Evolutionary conservation across 352 stramenopile genomes (phyloP), one percentile per base, ranked within the genome.

Genomic region (Phytophthora vignae): DNA sequence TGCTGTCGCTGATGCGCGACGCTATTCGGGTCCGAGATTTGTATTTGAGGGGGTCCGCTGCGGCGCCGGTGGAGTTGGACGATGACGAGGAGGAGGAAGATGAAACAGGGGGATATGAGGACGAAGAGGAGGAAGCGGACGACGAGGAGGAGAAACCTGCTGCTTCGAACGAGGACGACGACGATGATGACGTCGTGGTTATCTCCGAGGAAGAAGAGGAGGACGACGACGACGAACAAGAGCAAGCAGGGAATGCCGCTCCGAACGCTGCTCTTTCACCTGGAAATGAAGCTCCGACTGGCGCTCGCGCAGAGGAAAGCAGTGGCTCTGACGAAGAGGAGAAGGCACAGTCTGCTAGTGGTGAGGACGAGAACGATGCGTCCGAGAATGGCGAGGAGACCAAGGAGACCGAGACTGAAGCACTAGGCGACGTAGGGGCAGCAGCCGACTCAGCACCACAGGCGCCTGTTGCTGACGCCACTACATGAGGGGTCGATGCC

Each of bases 1-100:
- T 91, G 25, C 67, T 93, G 36, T 79, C 69, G 17, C 60, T 90
- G 3, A 76, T 93, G 69, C 71, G 79, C 3, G 83, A 93, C 9
- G 81, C 85, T n/a, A 82, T 90, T 54, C 72, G 76, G 27, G 66
- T 87, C 54, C 76, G 71, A 15, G 71, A 85, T 58, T 58, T 88
- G 53, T 87, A 87, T 40, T 12, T 76, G 64, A 77, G 73, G 48
- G 85, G 85, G 3, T 86, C 82, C 3, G 74, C 74, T 69, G 72
- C 81, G 0, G 81, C 77, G 0, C 83, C 85, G 0, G 61, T 93
- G 19, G 85, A 92, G 46, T 55, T 92, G 14, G 82, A 91, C 48
- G 83, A 88, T 22, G 83, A 91, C 11, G 81, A 88, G 1, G 76
- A 84, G 25, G 68, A 78, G 0, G 81, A 82, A 14, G 76, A 84